These are phyloP conservation scores for Calophaca sinica DNA, from an alignment of 306 rosid species.

Conservation along the genomic window DNA sequence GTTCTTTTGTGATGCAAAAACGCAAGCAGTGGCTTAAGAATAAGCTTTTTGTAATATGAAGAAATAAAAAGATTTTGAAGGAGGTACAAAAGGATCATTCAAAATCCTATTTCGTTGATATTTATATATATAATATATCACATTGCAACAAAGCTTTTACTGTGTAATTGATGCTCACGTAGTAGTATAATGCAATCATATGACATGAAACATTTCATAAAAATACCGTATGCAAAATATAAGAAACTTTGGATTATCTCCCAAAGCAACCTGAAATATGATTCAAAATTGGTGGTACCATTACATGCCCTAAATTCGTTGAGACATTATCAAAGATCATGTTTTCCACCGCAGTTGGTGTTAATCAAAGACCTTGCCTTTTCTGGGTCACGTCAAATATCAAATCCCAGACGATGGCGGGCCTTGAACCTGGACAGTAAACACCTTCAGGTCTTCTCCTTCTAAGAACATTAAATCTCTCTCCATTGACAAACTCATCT, in stretches of 20 bases:
- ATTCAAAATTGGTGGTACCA: background rate
- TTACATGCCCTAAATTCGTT: conserved; percentile 28
- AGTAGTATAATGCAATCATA: background rate
- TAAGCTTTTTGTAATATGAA: too few relatives aligned
- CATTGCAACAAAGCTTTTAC: background rate
- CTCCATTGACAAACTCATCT: background rate
- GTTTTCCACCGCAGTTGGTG: background rate
- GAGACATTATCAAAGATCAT: background rate
- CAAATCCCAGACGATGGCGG: background rate
- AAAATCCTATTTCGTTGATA: too few relatives aligned
- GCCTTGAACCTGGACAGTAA: background rate
- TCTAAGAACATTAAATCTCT: too few relatives aligned
- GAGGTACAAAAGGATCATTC: too few relatives aligned
- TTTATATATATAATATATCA: background rate
- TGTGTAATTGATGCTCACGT: background rate
- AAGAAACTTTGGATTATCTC: background rate
- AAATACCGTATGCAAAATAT: background rate
- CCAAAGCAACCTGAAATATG: conserved; percentile 7
- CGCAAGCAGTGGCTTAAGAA: conserved; percentile 9
- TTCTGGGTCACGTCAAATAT: too few relatives aligned
- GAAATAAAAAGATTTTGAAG: too few relatives aligned
- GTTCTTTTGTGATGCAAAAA: conserved; percentile 27
- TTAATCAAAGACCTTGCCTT: background rate
- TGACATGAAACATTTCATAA: conserved; percentile 6
- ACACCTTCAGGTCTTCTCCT: background rate